Base-by-base conservation (phyloP, 2,329 filamentous ascomycete species). In the Kalmusia sp. region DNA sequence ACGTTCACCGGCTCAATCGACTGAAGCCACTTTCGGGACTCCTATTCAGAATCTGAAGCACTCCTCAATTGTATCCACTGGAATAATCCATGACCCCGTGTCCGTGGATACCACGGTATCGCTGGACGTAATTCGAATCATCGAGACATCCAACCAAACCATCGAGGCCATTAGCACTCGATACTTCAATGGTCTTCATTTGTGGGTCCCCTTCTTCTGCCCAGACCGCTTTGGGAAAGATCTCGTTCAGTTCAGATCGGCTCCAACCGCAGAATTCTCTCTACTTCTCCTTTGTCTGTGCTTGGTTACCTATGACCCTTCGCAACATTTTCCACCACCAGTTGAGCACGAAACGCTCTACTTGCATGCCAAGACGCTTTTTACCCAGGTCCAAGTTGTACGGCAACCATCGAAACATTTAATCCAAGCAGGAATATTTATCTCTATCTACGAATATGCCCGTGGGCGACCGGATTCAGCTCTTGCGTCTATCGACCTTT, bases 121-220 rank as follows among this genome's bases (percentile, higher is more conserved):
- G 15, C 25, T n/a, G 14, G 39, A 43, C 28, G 39, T 43, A n/a
- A 3, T 43, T 8, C 39, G 25, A 11, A 43, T 43, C 15, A 43
- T 43, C 25, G 25, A 43, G 25, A 27, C 39, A 5, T 48, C 43
- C 22, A 22, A 28, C 11, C 37, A 19, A 19, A 41, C 43, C 7
- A 49, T 53, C 28, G 31, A 49, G 2, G 37, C 48, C 5, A 34
- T 53, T 3, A 38, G 21, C 37, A 17, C 21, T 17, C 51, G 35
- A 34, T 53, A 53, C 22, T 53, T 53, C 15, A 49, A 43, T 19
- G 51, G 51, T 27, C 21, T 53, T n/a, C 44, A 49, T 24, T 24
- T 52, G 14, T 52, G 50, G 50, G 28, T 52, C 19, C 50, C 50
- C 12, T 53, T 49, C 21, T 21, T 49, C 11, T 53, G 51, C 38